phyloP scores from a whole-genome alignment of 805 yeast species.

The Nakazawaea siamensis region DNA sequence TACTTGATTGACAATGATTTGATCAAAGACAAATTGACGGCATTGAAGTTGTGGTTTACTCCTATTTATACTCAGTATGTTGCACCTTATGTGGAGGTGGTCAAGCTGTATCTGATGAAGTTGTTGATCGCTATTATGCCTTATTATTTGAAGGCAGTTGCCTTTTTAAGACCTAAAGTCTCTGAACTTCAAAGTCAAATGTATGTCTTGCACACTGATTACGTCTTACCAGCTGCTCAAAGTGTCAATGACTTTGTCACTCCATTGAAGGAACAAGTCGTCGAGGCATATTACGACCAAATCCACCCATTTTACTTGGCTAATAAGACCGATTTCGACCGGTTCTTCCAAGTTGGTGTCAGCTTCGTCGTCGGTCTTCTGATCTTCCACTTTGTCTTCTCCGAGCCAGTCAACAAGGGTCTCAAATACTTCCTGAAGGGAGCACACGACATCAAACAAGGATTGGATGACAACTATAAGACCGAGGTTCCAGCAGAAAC shows the following conservation, averaged over 20 bases:
- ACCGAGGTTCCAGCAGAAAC: constrained; percentile 1
- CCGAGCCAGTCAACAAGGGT: neutral
- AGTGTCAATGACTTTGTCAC: no score
- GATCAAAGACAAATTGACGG: neutral
- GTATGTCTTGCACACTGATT: no score
- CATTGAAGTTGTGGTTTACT: neutral
- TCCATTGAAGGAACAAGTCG: neutral
- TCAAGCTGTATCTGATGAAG: neutral
- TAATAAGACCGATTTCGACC: neutral
- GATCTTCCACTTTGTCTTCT: constrained; percentile 4
- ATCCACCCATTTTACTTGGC: constrained; percentile 4
- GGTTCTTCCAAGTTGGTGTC: neutral
- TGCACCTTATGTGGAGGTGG: neutral
- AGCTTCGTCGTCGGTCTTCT: constrained; percentile 4
- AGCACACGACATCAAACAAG: constrained; percentile 6
- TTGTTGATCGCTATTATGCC: constrained; percentile 1
- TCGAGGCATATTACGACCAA: neutral
- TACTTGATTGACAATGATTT: neutral
- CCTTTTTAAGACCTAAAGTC: neutral
- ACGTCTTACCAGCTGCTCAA: neutral
- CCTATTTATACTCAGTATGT: constrained; percentile 4
- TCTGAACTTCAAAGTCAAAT: no score
- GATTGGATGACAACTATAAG: constrained; percentile 5
- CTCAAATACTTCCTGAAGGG: constrained; percentile 2
- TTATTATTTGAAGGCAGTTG: neutral